Evolutionary conservation across 306 rosid species (phyloP).

Genomic region (Vicia faba): DNA sequence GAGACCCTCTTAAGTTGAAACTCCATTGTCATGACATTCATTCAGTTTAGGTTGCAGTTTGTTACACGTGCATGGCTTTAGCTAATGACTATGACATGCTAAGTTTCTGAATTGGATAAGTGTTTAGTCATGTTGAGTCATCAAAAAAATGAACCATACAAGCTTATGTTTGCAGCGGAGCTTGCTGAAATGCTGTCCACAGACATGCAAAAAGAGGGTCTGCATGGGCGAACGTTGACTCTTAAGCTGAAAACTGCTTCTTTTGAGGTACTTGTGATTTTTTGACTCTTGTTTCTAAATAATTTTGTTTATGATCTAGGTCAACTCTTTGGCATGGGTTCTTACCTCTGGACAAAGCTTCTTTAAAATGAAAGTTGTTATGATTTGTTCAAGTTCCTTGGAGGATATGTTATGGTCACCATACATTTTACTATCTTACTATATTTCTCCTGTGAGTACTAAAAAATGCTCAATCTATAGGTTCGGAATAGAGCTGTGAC

Average conservation of each 20-base stretch:
- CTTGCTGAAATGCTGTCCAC: constrained; percentile 80
- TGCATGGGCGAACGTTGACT: constrained; percentile 81
- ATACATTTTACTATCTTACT: constrained; percentile 19
- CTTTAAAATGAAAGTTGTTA: constrained; percentile 1
- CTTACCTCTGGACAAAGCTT: constrained; percentile 1
- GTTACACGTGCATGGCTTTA: constrained; percentile 9
- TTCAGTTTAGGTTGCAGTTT: constrained; percentile 29
- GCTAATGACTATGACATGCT: constrained; percentile 23
- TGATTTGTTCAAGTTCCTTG: constrained; percentile 19
- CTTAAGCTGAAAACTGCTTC: constrained; percentile 88
- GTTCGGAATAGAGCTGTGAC: constrained; percentile 89
- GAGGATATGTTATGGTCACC: constrained; percentile 15
- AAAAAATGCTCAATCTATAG: constrained; percentile 53
- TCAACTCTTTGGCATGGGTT: neutral
- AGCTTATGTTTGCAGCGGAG: constrained; percentile 68
- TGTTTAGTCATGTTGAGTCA: constrained; percentile 7
- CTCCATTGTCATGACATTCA: neutral
- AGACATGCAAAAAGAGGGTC: constrained; percentile 91
- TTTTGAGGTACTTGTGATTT: constrained; percentile 66
- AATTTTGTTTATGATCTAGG: constrained; percentile 18
- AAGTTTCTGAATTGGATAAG: constrained; percentile 11
- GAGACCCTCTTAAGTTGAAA: constrained; percentile 23
- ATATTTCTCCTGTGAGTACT: constrained; percentile 29
- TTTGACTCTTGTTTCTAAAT: constrained; percentile 18
- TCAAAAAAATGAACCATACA: constrained; percentile 28